These are phyloP conservation scores for Raphanus hybrid DNA, from an alignment of 441 rosid genomes.

Conservation along the genomic window DNA sequence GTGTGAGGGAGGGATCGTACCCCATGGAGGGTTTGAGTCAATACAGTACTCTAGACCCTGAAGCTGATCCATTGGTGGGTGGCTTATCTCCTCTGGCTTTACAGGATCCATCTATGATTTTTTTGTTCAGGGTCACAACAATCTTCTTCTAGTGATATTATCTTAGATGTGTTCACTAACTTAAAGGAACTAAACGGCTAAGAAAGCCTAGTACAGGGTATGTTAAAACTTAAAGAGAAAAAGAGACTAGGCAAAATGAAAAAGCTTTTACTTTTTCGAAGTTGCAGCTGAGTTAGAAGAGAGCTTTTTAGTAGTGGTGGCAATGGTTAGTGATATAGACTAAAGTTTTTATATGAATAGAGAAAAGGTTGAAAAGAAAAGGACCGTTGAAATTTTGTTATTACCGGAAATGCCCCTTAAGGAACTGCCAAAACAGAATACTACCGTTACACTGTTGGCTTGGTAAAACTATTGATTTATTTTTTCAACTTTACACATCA, in stretches of 20 bases:
- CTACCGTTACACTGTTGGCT: slow-evolving; percentile 79
- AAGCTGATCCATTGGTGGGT: slow-evolving; percentile 98
- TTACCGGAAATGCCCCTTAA: slow-evolving; percentile 69
- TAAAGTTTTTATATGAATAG: slow-evolving; percentile 18
- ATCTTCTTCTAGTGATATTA: background rate
- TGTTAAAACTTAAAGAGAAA: background rate
- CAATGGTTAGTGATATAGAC: slow-evolving; percentile 31
- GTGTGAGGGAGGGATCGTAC: slow-evolving; percentile 45
- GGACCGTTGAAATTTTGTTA: background rate
- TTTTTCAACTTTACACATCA: slow-evolving; percentile 42
- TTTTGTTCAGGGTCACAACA: background rate
- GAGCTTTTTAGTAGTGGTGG: slow-evolving; percentile 43
- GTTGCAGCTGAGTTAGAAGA: slow-evolving; percentile 37
- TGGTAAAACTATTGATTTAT: slow-evolving; percentile 30
- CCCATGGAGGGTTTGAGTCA: slow-evolving; percentile 99
- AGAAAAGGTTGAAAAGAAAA: slow-evolving; percentile 2
- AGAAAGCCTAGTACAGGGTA: slow-evolving; percentile 23
- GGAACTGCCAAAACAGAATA: slow-evolving; percentile 68
- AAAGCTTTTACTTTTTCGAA: slow-evolving; percentile 28
- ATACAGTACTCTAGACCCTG: slow-evolving; percentile 99
- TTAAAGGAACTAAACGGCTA: slow-evolving; percentile 15
- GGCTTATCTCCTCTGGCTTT: slow-evolving; percentile 91
- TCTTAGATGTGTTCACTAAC: background rate
- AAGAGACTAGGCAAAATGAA: slow-evolving; percentile 12
- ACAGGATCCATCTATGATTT: slow-evolving; percentile 82